Evolutionary conservation across 306 rosid genomes (phyloP).

Genomic region (Lathyrus aphaca): DNA sequence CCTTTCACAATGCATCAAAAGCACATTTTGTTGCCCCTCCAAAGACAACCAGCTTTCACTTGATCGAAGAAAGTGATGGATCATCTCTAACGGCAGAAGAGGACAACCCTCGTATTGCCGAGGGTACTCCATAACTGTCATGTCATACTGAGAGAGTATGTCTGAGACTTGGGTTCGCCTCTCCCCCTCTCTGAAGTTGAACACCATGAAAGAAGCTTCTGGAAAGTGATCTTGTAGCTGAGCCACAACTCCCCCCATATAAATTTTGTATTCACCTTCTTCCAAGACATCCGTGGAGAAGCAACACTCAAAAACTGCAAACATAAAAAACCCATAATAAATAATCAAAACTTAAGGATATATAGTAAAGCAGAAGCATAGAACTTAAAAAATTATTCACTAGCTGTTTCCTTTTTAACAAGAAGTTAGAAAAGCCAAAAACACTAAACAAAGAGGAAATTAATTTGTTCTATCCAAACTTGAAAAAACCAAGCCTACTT

Average conservation of each 20-base stretch:
- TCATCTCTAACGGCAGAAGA: conserved; percentile 88
- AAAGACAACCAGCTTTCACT: conserved; percentile 97
- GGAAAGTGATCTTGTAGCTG: conserved; percentile 91
- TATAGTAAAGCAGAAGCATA: background rate
- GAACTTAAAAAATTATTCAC: conserved; percentile 9
- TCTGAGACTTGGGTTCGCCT: conserved; percentile 76
- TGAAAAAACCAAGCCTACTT: conserved; percentile 11
- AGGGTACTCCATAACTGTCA: conserved; percentile 99
- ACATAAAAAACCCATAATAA: background rate
- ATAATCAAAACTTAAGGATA: conserved; percentile 10
- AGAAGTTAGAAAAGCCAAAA: conserved; percentile 19
- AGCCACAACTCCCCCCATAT: conserved; percentile 85
- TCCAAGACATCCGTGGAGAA: conserved; percentile 88
- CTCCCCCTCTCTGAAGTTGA: conserved; percentile 92
- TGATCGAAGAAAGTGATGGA: conserved; percentile 96
- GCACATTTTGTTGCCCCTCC: conserved; percentile 90
- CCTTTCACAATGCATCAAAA: conserved; percentile 95
- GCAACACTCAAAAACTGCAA: conserved; percentile 94
- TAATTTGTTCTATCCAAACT: conserved; percentile 1
- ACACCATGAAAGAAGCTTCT: conserved; percentile 96
- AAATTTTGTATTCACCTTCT: conserved; percentile 84
- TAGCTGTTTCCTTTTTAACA: conserved; percentile 15
- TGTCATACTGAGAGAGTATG: conserved; percentile 84
- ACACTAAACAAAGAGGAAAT: conserved; percentile 1
- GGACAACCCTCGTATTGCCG: conserved; percentile 91